These are phyloP conservation scores for Trypanosoma rangeli DNA, from an alignment of 208 protist genomes.

Conservation along the genomic window DNA sequence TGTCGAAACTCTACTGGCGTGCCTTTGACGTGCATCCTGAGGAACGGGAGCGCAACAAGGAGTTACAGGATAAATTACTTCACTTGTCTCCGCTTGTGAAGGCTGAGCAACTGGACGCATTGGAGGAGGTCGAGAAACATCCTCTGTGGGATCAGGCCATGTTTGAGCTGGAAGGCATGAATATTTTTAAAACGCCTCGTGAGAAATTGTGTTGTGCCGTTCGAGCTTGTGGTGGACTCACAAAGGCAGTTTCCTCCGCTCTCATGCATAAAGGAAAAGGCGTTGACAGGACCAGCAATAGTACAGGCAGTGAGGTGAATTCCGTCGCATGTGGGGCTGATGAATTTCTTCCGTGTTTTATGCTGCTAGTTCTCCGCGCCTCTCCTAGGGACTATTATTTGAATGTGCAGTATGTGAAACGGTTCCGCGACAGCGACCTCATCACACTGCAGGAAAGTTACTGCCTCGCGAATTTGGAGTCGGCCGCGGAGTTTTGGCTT, in stretches of 20 bases:
- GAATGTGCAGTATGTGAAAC: conserved; percentile 72
- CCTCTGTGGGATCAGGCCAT: conserved; percentile 78
- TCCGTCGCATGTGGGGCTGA: conserved; percentile 63
- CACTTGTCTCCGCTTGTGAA: conserved; percentile 35
- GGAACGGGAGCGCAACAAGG: conserved; percentile 34
- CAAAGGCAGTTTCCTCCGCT: conserved; percentile 45
- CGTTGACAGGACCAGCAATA: background rate
- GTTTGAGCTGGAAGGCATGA: conserved; percentile 86
- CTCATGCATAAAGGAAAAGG: conserved; percentile 26
- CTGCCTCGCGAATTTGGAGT: conserved; percentile 68
- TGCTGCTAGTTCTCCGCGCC: conserved; percentile 74
- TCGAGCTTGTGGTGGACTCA: conserved; percentile 59
- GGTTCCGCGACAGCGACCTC: conserved; percentile 41
- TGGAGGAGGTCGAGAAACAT: conserved; percentile 63
- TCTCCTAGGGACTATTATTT: conserved; percentile 64
- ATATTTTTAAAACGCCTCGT: conserved; percentile 78
- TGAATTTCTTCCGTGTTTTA: conserved; percentile 82
- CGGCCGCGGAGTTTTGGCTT: conserved; percentile 63
- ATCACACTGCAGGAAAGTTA: conserved; percentile 68
- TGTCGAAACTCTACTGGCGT: conserved; percentile 64
- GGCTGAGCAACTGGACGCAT: conserved; percentile 55
- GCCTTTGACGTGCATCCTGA: conserved; percentile 51
- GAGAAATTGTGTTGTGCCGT: conserved; percentile 78
- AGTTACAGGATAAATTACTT: conserved; percentile 46
- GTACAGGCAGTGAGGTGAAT: conserved; percentile 2